Base-by-base conservation (phyloP, 2,329 filamentous ascomycete genomes). In the Ceratocystiopsis brevicomis region DNA sequence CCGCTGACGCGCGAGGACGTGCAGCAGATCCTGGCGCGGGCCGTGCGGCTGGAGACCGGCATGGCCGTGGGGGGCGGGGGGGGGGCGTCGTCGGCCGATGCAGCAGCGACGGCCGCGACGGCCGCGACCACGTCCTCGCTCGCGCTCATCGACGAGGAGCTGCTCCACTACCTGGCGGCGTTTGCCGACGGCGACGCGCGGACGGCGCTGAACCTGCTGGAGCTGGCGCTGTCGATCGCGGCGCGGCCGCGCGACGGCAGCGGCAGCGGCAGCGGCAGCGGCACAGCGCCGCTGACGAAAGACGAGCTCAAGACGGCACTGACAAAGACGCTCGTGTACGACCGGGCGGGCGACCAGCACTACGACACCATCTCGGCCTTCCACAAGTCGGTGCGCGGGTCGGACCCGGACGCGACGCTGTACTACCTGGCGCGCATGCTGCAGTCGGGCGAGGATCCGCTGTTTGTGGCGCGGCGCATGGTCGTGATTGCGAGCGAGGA, bases 401-500 rank as follows among this genome's bases (percentile, higher is more conserved):
- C 76, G 44, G 79, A 95, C 54, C 61, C 88, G 0, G 82, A 96
- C 58, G 90, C 88, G 0, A 73, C 88, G 0, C 69, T 98, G 1
- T 98, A 96, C 64, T 98, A 96, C 58, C 74, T 98, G 2, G 84
- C 83, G 0, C 79, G 90, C 34, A 98, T 98, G 90, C 73, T 98
- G 6, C 81, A 93, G 54, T 90, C 83, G 0, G 88, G 88, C 46
- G 88, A 96, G 60, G 90, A 96, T 53, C 84, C 88, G 0, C 67
- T 95, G 1, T 96, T 88, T 59, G 78, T 98, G 44, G 88, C 90
- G 6, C 76, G 90, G 1, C 79, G 90, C 33, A 83, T 98, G 68
- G 80, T 98, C 8, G 87, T 96, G 13, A 86, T 96, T 42, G 88
- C 90, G 1, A 90, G 81, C 2, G 90, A 98, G 58, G 90, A 98